Percentiles rank a stretch among this genome's conserved stretches.
phyloP scores from a whole-genome alignment of 257 asterid species.

The Anisodus tanguticus region DNA sequence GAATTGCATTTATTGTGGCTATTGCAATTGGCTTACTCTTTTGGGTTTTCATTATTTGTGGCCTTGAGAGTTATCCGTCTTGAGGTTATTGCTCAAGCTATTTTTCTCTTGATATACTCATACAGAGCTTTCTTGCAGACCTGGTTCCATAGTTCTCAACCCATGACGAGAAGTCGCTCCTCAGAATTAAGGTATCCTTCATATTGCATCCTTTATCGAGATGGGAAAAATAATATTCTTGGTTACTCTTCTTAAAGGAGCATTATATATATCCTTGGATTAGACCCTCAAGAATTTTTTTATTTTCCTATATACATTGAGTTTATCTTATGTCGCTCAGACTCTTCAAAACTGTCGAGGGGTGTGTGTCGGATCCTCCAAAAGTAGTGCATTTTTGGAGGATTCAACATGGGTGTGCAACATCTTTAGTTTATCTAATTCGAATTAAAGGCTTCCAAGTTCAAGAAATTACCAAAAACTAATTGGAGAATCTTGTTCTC shows the following conservation, averaged over 20 bases:
- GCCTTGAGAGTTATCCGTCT: too few relatives aligned
- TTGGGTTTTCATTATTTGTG: neutral
- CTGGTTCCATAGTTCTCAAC: constrained; percentile 89
- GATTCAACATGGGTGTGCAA: too few relatives aligned
- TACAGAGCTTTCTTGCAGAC: constrained; percentile 52
- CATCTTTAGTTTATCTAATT: neutral
- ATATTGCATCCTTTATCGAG: neutral
- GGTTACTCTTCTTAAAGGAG: neutral
- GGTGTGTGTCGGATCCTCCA: too few relatives aligned
- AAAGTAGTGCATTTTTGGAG: too few relatives aligned
- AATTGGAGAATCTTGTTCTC: neutral
- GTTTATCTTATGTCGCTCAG: too few relatives aligned
- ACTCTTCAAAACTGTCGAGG: too few relatives aligned
- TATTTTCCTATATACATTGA: neutral
- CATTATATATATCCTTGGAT: neutral
- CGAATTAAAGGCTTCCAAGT: neutral
- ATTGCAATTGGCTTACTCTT: neutral
- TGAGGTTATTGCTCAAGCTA: too few relatives aligned
- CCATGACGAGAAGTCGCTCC: constrained; percentile 85
- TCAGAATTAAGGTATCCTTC: constrained; percentile 66
- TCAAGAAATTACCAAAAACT: neutral
- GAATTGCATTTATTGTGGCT: neutral
- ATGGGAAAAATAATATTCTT: neutral
- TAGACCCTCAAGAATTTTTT: neutral
- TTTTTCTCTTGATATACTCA: constrained; percentile 30